Conservation (phyloP, 2,329 filamentous ascomycete genomes). For the Alternaria dauci region DNA sequence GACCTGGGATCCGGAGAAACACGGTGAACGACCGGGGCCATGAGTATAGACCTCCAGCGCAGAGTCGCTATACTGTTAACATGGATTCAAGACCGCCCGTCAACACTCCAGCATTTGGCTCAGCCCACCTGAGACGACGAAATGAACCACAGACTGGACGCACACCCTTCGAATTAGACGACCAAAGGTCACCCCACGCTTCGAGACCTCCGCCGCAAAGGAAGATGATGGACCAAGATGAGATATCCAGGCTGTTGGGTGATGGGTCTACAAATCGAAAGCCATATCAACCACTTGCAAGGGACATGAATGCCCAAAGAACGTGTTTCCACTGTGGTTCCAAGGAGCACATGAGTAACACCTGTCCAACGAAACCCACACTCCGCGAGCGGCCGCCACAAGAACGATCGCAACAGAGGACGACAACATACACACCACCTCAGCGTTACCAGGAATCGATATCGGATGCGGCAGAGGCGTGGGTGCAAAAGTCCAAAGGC, state of each 20-base stretch:
- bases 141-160: conserved; percentile 28
- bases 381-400: conserved; percentile 28
- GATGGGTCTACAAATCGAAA: conserved; percentile 19
- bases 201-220: conserved; percentile 23
- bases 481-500: conserved; percentile 30
- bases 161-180: conserved; percentile 3
- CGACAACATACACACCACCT: conserved; percentile 18
- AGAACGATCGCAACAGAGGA: conserved; percentile 11
- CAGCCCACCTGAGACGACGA: conserved; percentile 37
- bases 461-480: conserved; percentile 40
- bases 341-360: conserved; percentile 31
- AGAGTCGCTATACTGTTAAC: conserved; percentile 40
- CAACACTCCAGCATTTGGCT: conserved; percentile 37
- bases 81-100: conserved; percentile 41
- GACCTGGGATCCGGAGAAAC: conserved; percentile 15
- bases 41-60: conserved; percentile 17
- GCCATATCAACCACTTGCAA: conserved; percentile 36
- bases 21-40: conserved; percentile 5
- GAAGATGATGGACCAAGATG: conserved; percentile 37
- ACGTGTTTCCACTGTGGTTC: conserved; percentile 45
- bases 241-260: conserved; percentile 39
- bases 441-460: conserved; percentile 26
- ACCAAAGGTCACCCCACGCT: conserved; percentile 5
- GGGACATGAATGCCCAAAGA: conserved; percentile 30
- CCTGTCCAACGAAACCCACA: conserved; percentile 38